Conservation (phyloP, 1,284 basidiomycete species). For the Ganoderma meredithae region DNA sequence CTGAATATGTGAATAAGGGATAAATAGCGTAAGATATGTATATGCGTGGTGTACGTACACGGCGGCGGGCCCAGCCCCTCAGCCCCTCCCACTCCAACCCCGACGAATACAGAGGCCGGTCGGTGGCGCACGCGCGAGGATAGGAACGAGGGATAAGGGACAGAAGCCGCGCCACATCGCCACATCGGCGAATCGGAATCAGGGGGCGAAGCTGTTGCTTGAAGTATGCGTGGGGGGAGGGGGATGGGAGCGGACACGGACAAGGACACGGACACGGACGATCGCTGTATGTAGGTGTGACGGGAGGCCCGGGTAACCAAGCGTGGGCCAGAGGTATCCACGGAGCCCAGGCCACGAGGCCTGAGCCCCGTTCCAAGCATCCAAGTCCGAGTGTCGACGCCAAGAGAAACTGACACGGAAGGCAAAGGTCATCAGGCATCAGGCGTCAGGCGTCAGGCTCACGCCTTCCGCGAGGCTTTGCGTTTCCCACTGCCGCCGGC, state of each 20-base stretch:
- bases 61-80: neutral
- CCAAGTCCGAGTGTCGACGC: constrained; percentile 2
- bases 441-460: neutral
- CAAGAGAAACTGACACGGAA: neutral
- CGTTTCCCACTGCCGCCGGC: constrained; percentile 12
- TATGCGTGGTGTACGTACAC: neutral
- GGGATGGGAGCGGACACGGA: neutral
- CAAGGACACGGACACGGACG: neutral
- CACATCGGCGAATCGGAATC: neutral
- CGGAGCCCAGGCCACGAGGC: neutral
- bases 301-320: neutral
- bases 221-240: too few species aligned
- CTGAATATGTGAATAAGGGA: neutral
- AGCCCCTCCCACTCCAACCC: neutral
- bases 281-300: neutral
- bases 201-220: neutral
- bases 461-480: constrained; percentile 17
- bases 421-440: too few species aligned
- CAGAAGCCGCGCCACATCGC: neutral
- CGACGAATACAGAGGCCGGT: too few species aligned
- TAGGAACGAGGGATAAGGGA: neutral
- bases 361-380: too few species aligned
- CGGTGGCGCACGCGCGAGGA: neutral
- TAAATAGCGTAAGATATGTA: neutral
- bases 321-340: neutral